Base-by-base conservation (phyloP, 1,139 yeast species). In the Petasospora rhodanensis region DNA sequence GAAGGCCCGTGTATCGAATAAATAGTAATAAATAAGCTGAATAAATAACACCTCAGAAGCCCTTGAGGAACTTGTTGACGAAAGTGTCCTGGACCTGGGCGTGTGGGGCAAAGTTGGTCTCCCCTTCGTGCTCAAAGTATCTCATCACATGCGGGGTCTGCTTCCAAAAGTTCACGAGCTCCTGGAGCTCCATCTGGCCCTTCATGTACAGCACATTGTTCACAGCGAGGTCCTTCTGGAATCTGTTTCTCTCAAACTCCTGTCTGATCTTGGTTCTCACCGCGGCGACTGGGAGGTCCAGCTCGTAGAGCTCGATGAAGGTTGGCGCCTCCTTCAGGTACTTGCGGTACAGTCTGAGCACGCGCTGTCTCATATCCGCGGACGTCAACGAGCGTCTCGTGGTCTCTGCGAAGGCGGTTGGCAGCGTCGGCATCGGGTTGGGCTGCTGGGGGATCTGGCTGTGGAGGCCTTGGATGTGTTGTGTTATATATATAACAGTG, bases 111-210 rank as follows among this genome's bases (percentile, higher is more conserved):
- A 32, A 64, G 35, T 64, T 68, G 50, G 76, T 70, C 29, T 62
- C 62, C 36, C 72, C 70, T 58, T 75, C 82, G 51, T 77, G 78
- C 49, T 79, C 84, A 51, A 84, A 84, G 64, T 78, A 84, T 62
- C 81, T 77, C 76, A 82, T 68, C 24, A 85, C 87, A 61, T 85
- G 95, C 49, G 91, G 76, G 55, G 76, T 80, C 65, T 85, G 95
- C 61, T 85, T 85, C 95, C 95, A 85, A 66, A 84, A 85, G 64
- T 85, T 85, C 52, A 81, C 70, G 55, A 84, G 72, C 57, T 85
- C 95, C 58, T 85, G 95, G 60, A 78, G 85, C 61, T 85, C 95
- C 91, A 83, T 83, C 54, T 83, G 91, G 7, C 93, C 95, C 65
- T 82, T 81, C 67, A 82, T 77, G 49, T 77, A 74, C 39, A 84